Percentiles rank a stretch among this genome's conserved stretches.
Conservation (phyloP, 148 eudicot genomes). For the Bassia scoparia region DNA sequence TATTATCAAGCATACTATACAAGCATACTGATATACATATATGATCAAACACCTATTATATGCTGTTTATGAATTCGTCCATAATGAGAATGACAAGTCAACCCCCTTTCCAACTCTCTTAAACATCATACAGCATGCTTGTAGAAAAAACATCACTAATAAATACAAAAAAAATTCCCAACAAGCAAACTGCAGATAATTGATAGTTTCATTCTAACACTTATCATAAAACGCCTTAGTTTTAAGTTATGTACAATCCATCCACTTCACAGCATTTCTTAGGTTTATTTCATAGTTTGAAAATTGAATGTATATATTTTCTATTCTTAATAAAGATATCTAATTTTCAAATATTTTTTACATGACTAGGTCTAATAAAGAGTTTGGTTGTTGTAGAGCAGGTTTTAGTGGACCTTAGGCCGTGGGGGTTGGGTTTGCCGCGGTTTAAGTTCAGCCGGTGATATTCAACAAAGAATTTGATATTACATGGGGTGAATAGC, state of each 20-base stretch:
- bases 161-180: background rate
- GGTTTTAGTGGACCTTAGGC: background rate
- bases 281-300: no score
- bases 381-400: background rate
- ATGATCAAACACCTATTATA: background rate
- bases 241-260: no score
- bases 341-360: background rate
- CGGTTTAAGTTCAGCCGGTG: background rate
- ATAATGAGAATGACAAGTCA: conserved; percentile 11
- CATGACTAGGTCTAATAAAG: background rate
- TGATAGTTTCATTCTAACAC: background rate
- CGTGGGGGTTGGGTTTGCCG: background rate
- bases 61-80: background rate
- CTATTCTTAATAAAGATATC: background rate
- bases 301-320: no score
- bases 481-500: conserved; percentile 10
- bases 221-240: conserved; percentile 12
- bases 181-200: conserved; percentile 13
- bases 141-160: background rate
- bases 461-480: conserved; percentile 15
- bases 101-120: conserved; percentile 12
- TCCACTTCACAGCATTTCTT: background rate
- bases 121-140: background rate
- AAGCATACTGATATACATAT: no score
- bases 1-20: no score